These are phyloP conservation scores for Viola odorata DNA, from an alignment of 345 rosid species.

Conservation along the genomic window DNA sequence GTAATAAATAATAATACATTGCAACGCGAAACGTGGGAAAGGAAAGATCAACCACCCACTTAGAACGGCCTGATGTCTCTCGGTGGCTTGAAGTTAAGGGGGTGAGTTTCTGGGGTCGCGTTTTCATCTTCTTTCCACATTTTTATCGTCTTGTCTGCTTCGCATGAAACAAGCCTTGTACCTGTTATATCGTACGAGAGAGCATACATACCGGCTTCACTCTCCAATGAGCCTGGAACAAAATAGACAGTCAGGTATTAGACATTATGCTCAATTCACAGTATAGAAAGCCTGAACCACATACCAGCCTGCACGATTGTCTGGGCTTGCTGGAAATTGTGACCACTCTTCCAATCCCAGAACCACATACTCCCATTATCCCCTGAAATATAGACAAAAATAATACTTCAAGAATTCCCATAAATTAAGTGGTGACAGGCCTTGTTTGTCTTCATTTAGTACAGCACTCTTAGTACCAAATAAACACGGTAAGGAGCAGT, in stretches of 20 bases:
- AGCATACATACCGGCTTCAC: constrained; percentile 98
- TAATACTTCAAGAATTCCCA: neutral
- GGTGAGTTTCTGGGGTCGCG: constrained; percentile 92
- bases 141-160: constrained; percentile 95
- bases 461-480: neutral
- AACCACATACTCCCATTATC: constrained; percentile 98
- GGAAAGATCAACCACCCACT: neutral
- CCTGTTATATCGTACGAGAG: constrained; percentile 73
- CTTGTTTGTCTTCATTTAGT: neutral
- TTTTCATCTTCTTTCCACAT: constrained; percentile 98
- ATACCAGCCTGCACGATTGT: constrained; percentile 94
- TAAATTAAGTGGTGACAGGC: neutral
- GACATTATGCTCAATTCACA: neutral
- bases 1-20: neutral
- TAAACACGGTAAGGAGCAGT: neutral
- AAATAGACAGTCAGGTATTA: neutral
- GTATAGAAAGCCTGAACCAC: neutral
- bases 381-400: constrained; percentile 35
- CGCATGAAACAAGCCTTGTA: constrained; percentile 75
- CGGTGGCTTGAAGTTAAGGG: constrained; percentile 92
- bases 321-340: constrained; percentile 91
- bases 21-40: too few relatives aligned
- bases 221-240: constrained; percentile 81
- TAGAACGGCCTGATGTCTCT: constrained; percentile 93
- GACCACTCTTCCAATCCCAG: constrained; percentile 99